These are phyloP conservation scores for Trametes coccinea DNA, from an alignment of 768 basidiomycete species.

Conservation along the genomic window DNA sequence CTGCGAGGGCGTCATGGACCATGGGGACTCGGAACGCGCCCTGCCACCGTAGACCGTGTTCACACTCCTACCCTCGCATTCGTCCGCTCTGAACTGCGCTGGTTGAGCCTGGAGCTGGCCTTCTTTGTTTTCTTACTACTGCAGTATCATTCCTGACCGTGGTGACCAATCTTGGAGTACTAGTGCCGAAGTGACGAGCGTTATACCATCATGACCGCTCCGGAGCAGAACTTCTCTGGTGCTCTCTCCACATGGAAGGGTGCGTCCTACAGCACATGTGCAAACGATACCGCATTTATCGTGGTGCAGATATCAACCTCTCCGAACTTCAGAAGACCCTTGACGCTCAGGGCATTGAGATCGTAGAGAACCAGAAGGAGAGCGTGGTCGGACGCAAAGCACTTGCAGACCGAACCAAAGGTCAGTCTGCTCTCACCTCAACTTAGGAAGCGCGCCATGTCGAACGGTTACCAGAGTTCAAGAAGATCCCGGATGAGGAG, in stretches of 20 bases:
- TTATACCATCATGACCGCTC: constrained; percentile 5
- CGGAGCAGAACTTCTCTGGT: constrained; percentile 87
- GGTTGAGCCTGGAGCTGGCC: constrained; percentile 11
- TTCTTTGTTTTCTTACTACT: neutral
- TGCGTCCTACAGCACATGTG: constrained; percentile 33
- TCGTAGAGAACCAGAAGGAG: constrained; percentile 99
- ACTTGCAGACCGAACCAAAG: constrained; percentile 94
- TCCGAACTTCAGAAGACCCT: constrained; percentile 90
- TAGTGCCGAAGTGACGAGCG: neutral
- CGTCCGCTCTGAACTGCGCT: neutral
- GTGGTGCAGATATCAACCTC: constrained; percentile 74
- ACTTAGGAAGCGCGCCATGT: neutral
- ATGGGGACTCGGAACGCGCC: constrained; percentile 9
- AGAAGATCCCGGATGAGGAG: constrained; percentile 88
- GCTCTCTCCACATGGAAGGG: constrained; percentile 93
- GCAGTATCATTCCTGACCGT: too few relatives aligned
- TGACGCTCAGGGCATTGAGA: constrained; percentile 89
- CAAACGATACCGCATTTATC: neutral
- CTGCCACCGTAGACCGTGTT: neutral
- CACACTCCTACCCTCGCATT: constrained; percentile 2
- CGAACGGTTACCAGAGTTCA: constrained; percentile 69
- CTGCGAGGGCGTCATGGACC: constrained; percentile 13
- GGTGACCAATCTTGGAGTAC: too few relatives aligned
- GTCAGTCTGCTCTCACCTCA: constrained; percentile 40
- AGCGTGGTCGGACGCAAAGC: constrained; percentile 91